Base-by-base conservation (phyloP, 306 rosid species). In the Gillenia trifoliata region DNA sequence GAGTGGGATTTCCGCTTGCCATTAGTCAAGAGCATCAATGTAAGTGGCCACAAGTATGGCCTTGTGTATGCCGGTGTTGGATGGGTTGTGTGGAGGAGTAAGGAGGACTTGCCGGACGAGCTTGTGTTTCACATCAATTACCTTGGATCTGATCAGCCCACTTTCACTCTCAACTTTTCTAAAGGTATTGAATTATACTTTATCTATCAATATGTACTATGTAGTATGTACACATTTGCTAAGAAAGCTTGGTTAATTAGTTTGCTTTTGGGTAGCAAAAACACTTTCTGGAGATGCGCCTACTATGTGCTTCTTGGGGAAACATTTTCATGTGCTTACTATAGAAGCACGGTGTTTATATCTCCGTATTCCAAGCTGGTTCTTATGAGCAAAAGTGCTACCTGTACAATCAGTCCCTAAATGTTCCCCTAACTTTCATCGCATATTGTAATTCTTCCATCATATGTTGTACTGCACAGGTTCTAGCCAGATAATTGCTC, bases 121-220 rank as follows among this genome's bases (percentile, higher is more conserved):
- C 98, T 92, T 72, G 76, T 92, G 52, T 92, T 92, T 59, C 96
- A 92, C 64, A 92, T 92, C 70, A 92, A 92, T 80, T 92, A 92
- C 82, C 98, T 92, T 77, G 98, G 98, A 75, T 79, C 96, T 40
- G 98, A 92, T 83, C 98, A 92, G 59, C 98, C 98, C 20, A 90
- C 98, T 74, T 92, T 92, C 81, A 92, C 98, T 47, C 95, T 92
- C 78, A 92, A 92, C 84, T 93, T 90, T 81, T 92, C 98, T 29
- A 90, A 92, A 89, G 97, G 98, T 91, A 83, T 23, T 49, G 17
- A 69, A 47, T 9, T 61, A 11, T 7, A 13, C 1, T 13, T 61
- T 15, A 22, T 61, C 38, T 29, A 29, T 61, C 66, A 25, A 59
- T 59, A 5, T 6, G 7, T 43, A 41, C 19, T 12, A 12, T 25